These are phyloP conservation scores for Colletotrichum neosansevieriae DNA, from an alignment of 2,329 filamentous ascomycete genomes.

Conservation along the genomic window DNA sequence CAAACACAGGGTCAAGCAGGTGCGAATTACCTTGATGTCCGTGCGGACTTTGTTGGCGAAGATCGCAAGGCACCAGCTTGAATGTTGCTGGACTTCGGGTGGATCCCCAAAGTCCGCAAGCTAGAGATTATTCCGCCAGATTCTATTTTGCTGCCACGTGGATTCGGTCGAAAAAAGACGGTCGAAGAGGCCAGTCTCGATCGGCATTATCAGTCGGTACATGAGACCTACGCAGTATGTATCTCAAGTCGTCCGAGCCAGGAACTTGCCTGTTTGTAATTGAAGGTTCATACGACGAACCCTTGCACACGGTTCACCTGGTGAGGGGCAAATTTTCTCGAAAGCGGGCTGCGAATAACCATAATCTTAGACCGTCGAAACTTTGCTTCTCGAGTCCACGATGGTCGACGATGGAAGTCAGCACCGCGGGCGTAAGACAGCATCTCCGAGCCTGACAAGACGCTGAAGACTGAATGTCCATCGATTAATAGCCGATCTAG, in stretches of 20 bases:
- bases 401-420: not conserved
- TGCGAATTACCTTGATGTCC: not conserved
- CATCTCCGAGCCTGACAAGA: slow-evolving; percentile 5
- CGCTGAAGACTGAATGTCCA: not conserved
- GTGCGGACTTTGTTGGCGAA: not conserved
- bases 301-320: slow-evolving; percentile 27
- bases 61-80: not conserved
- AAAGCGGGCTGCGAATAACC: not conserved
- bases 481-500: not conserved
- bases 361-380: not conserved
- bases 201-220: not conserved
- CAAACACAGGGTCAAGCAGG: not conserved
- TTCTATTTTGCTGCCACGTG: slow-evolving; percentile 24
- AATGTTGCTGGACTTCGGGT: not conserved
- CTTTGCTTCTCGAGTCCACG: not conserved
- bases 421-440: slow-evolving; percentile 17
- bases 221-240: too few relatives aligned
- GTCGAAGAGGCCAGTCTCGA: slow-evolving; percentile 5
- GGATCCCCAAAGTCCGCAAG: slow-evolving; percentile 14
- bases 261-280: slow-evolving; percentile 6
- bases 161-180: slow-evolving; percentile 5
- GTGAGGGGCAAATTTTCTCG: not conserved
- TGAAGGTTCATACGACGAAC: slow-evolving; percentile 14
- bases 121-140: not conserved
- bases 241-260: not conserved